A percentile compares a stretch with the other conserved stretches of the same genome.
Evolutionary conservation across 352 stramenopile species (phyloP).

Genomic region (Globisporangium cederbergense): DNA sequence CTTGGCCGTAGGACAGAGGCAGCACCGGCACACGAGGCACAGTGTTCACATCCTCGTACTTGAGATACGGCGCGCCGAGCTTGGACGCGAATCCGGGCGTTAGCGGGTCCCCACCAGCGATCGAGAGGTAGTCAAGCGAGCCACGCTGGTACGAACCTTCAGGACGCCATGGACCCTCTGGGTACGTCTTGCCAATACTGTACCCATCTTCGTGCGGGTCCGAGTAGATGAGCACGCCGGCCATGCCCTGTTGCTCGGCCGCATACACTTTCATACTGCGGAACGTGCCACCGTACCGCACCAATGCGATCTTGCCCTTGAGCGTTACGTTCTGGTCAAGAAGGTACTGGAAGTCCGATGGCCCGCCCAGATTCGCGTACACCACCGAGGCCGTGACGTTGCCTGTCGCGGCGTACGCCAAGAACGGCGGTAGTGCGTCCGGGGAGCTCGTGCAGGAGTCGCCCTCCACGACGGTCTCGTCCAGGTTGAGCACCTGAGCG

Average conservation of each 20-base stretch:
- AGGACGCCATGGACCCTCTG: conserved; percentile 77
- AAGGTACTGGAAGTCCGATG: conserved; percentile 79
- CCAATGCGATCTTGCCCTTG: conserved; percentile 77
- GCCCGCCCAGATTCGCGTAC: conserved; percentile 88
- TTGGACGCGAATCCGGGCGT: conserved; percentile 47
- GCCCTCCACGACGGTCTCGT: conserved; percentile 46
- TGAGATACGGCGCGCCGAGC: conserved; percentile 33
- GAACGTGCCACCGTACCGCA: conserved; percentile 77
- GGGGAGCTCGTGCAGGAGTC: conserved; percentile 59
- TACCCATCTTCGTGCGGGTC: conserved; percentile 87
- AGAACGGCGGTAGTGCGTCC: conserved; percentile 65
- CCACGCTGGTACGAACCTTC: conserved; percentile 81
- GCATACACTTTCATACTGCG: conserved; percentile 84
- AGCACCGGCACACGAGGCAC: conserved; percentile 68
- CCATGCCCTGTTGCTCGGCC: conserved; percentile 69
- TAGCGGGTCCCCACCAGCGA: conserved; percentile 70
- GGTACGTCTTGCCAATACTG: conserved; percentile 58
- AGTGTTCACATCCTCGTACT: conserved; percentile 41
- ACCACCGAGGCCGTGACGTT: conserved; percentile 72
- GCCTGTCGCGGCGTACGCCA: conserved; percentile 79
- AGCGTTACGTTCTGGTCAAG: conserved; percentile 62
- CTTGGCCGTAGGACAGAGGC: conserved; percentile 82
- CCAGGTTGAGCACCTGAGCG: conserved; percentile 48
- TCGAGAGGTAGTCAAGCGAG: conserved; percentile 78
- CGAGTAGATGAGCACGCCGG: conserved; percentile 86